phyloP scores from a whole-genome alignment of 2,329 filamentous ascomycete species.

The Trichoderma sp. region DNA sequence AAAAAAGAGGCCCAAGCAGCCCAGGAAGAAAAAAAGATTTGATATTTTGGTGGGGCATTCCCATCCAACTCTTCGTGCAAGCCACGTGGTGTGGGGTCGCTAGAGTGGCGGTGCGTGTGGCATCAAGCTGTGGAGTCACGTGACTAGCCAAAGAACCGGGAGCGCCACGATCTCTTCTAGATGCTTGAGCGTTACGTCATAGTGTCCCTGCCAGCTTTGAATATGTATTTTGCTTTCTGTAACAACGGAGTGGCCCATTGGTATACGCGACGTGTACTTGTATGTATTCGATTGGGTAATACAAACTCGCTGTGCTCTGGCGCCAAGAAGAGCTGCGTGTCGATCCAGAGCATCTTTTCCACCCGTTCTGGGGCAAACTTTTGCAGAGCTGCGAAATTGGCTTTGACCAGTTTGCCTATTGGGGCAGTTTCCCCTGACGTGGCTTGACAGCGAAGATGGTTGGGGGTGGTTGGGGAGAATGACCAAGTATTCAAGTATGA shows the following conservation, averaged over 20 bases:
- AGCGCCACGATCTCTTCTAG: constrained; percentile 11
- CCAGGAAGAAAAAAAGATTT: background rate
- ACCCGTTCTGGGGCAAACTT: background rate
- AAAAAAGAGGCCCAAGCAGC: background rate
- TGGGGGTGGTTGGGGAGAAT: background rate
- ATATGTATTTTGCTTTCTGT: background rate
- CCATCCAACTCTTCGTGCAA: background rate
- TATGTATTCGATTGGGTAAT: background rate
- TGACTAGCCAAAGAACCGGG: constrained; percentile 23
- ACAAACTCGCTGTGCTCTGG: background rate
- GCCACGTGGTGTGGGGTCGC: constrained; percentile 20
- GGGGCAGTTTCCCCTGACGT: background rate
- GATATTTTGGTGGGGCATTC: background rate
- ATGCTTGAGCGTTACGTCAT: constrained; percentile 17
- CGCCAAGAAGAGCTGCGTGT: background rate
- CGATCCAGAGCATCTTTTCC: background rate
- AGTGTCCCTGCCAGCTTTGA: background rate
- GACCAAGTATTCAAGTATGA: constrained; percentile 11
- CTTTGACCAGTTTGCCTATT: background rate
- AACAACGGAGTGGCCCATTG: background rate
- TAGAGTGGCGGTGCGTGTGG: constrained; percentile 20
- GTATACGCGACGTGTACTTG: background rate
- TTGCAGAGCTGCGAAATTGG: background rate
- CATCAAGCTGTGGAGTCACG: background rate
- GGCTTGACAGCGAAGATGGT: background rate